phyloP scores from a whole-genome alignment of 163 green algal genomes.

The Trebouxiophyceae sp. region DNA sequence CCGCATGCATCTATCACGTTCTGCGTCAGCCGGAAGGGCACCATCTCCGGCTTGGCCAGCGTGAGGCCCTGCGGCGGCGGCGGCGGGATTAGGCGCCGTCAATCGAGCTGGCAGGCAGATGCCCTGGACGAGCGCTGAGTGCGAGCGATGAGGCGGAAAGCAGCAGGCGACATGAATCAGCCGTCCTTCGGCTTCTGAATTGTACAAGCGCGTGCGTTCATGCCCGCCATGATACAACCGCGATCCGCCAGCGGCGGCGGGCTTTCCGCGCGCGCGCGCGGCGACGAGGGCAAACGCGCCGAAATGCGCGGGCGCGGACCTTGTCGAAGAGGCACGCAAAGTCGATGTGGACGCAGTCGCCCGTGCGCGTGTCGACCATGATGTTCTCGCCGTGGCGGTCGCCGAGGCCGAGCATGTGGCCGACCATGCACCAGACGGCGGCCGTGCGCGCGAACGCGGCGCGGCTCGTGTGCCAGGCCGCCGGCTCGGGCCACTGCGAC shows the following conservation, averaged over 20 bases:
- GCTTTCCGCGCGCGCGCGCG: too few species aligned
- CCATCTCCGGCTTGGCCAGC: conserved; percentile 81
- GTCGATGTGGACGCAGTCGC: conserved; percentile 92
- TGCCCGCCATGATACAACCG: too few species aligned
- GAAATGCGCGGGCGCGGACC: too few species aligned
- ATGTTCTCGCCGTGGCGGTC: conserved; percentile 97
- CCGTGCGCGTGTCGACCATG: conserved; percentile 67
- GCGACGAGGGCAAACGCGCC: too few species aligned
- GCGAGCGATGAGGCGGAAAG: too few species aligned
- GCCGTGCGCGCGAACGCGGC: conserved; percentile 73
- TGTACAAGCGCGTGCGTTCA: too few species aligned
- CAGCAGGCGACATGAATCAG: too few species aligned
- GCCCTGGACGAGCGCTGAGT: too few species aligned
- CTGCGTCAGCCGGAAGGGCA: conserved; percentile 91
- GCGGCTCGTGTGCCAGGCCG: conserved; percentile 73
- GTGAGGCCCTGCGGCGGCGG: conserved; percentile 44
- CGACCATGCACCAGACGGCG: conserved; percentile 89
- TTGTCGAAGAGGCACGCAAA: conserved; percentile 98
- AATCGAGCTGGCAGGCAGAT: too few species aligned
- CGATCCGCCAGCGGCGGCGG: too few species aligned
- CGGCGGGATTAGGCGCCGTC: too few species aligned
- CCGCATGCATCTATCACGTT: conserved; percentile 95
- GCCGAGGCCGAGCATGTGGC: conserved; percentile 87
- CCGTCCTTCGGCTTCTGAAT: too few species aligned
- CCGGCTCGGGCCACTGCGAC: conserved; percentile 69